Evolutionary conservation across 2,329 filamentous ascomycete genomes (phyloP).

Genomic region (Graphilbum fragrans): DNA sequence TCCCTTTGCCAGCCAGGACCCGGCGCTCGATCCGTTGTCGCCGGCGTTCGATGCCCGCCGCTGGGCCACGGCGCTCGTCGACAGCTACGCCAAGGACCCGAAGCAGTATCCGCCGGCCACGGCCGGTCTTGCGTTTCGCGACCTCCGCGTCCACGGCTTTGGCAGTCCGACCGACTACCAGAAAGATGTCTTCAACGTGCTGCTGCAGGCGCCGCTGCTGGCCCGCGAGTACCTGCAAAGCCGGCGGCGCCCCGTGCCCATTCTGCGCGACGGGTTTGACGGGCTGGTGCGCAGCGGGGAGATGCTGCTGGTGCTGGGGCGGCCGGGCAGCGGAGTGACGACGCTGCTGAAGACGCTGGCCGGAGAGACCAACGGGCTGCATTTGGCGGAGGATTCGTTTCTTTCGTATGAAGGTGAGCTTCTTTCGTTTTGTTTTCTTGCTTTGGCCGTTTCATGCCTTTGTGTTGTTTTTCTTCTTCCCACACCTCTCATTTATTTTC

Average conservation of each 20-base stretch:
- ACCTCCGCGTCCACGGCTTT: conserved; percentile 56
- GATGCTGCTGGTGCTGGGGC: conserved; percentile 44
- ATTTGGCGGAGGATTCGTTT: conserved; percentile 22
- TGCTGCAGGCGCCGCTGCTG: conserved; percentile 33
- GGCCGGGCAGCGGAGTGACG: conserved; percentile 45
- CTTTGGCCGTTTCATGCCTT: too few relatives aligned
- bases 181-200: conserved; percentile 50
- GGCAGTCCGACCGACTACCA: conserved; percentile 59
- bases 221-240: conserved; percentile 36
- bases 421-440: too few relatives aligned
- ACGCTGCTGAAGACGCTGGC: conserved; percentile 51
- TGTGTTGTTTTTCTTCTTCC: too few relatives aligned
- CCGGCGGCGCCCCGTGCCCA: conserved; percentile 39
- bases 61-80: conserved; percentile 33
- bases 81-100: conserved; percentile 22
- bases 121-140: conserved; percentile 52
- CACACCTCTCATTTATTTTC: background rate
- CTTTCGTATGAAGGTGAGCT: conserved; percentile 4
- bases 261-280: conserved; percentile 41
- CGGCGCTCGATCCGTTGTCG: conserved; percentile 28
- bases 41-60: conserved; percentile 29
- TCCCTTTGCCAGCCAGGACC: conserved; percentile 14
- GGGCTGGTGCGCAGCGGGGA: conserved; percentile 42
- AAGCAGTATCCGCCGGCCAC: conserved; percentile 16
- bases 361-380: conserved; percentile 47